Base-by-base conservation (phyloP, 495 filamentous ascomycete genomes). In the Xeromyces bisporus region DNA sequence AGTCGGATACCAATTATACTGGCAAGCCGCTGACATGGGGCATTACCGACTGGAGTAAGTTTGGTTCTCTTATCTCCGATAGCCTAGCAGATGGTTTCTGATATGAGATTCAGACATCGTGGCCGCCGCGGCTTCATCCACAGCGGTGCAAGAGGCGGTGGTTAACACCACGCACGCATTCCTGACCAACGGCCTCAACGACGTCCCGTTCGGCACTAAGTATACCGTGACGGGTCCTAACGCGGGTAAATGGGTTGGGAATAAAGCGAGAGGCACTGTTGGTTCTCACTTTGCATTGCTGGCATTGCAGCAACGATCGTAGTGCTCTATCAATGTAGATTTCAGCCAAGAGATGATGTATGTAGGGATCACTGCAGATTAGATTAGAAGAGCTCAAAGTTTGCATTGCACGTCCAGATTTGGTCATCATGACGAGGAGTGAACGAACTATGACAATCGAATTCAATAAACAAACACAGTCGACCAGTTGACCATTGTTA, bases 281-380 rank as follows among this genome's bases (percentile, higher is more conserved):
- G 62, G 58, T 3, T 53, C 54, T 1, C 56, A 64, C 29, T 64
- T 55, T 38, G 58, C 60, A 0, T 18, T 60, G 3, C 39, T 56
- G 26, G 49, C 53, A 7, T 42, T 50, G 28, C 28, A 35, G 13
- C 20, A 21, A n/a, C n/a, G n/a, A n/a, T n/a, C n/a, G n/a, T n/a
- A n/a, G n/a, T n/a, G n/a, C n/a, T n/a, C n/a, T n/a, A n/a, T n/a
- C n/a, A n/a, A n/a, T n/a, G n/a, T n/a, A n/a, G n/a, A n/a, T n/a
- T n/a, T n/a, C n/a, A n/a, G n/a, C n/a, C n/a, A n/a, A n/a, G n/a
- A n/a, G n/a, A n/a, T n/a, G n/a, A n/a, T n/a, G n/a, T n/a, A n/a
- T n/a, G n/a, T n/a, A n/a, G n/a, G n/a, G n/a, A n/a, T n/a, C n/a
- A n/a, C n/a, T n/a, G n/a, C n/a, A n/a, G n/a, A n/a, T n/a, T n/a